Percentiles rank a stretch among this genome's conserved stretches.
phyloP scores from a whole-genome alignment of 345 rosid genomes.

The Murraya koenigii region DNA sequence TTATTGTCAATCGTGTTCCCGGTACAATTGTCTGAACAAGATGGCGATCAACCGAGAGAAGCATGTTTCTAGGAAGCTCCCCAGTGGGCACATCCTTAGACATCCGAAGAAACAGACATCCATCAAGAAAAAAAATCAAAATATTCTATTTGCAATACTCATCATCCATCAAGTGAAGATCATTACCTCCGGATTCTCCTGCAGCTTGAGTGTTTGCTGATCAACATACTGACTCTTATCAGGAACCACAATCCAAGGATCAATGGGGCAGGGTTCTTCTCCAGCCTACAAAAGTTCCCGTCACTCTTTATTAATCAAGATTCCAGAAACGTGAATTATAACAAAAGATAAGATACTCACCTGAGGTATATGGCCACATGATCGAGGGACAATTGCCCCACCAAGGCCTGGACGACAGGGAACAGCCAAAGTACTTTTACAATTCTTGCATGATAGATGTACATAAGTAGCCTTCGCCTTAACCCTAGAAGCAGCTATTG shows the following conservation, averaged over 20 bases:
- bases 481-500: conserved; percentile 92
- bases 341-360: conserved; percentile 27
- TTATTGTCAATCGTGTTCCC: conserved; percentile 82
- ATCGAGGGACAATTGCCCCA: conserved; percentile 93
- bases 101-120: conserved; percentile 13
- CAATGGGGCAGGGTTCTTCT: conserved; percentile 92
- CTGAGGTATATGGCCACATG: conserved; percentile 92
- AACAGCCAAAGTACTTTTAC: conserved; percentile 64
- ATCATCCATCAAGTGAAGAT: background rate
- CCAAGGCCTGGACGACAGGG: conserved; percentile 97
- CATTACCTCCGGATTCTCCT: conserved; percentile 92
- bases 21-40: conserved; percentile 91
- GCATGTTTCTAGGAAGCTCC: conserved; percentile 98
- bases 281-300: conserved; percentile 52
- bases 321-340: background rate
- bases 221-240: conserved; percentile 94
- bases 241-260: conserved; percentile 97
- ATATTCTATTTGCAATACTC: background rate
- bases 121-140: background rate
- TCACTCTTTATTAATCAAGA: background rate
- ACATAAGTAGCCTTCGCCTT: conserved; percentile 95
- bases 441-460: conserved; percentile 81
- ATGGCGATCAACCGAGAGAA: conserved; percentile 86
- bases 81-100: conserved; percentile 96
- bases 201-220: conserved; percentile 92